A percentile compares a stretch with the other conserved stretches of the same genome.
Conservation (phyloP, 192 early-diverging fungal genomes). For the Coemansia umbellata region DNA sequence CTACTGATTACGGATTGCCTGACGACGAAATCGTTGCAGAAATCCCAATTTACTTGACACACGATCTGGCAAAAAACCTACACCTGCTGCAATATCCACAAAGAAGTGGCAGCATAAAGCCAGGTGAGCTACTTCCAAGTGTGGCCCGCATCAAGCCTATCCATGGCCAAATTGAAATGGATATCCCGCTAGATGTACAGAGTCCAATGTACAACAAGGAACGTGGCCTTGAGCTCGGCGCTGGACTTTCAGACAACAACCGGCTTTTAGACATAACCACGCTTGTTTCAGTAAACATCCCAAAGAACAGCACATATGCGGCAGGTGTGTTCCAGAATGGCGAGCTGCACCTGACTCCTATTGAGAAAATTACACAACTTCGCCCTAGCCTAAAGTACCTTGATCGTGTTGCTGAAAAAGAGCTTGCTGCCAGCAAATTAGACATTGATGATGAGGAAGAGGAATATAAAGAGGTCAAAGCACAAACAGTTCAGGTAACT, state of each 20-base stretch:
- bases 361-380: slow-evolving; percentile 72
- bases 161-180: slow-evolving; percentile 78
- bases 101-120: slow-evolving; percentile 34
- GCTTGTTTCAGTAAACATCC: slow-evolving; percentile 70
- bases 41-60: slow-evolving; percentile 77
- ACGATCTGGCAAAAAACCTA: slow-evolving; percentile 63
- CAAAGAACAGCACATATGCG: slow-evolving; percentile 75
- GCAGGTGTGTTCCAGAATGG: slow-evolving; percentile 75
- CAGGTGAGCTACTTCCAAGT: slow-evolving; percentile 49
- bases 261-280: slow-evolving; percentile 79
- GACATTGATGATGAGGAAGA: slow-evolving; percentile 71
- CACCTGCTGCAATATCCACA: slow-evolving; percentile 85
- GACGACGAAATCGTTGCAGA: slow-evolving; percentile 70
- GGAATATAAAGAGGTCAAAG: slow-evolving; percentile 37
- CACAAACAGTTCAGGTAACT: slow-evolving; percentile 50
- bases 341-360: slow-evolving; percentile 84
- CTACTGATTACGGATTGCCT: slow-evolving; percentile 38
- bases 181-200: slow-evolving; percentile 73
- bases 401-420: slow-evolving; percentile 85
- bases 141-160: slow-evolving; percentile 79
- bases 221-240: slow-evolving; percentile 71
- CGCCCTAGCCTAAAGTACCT: slow-evolving; percentile 87
- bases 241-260: slow-evolving; percentile 69
- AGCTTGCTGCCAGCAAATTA: slow-evolving; percentile 58
- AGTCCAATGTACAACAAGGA: slow-evolving; percentile 72